Evolutionary conservation across 2,329 filamentous ascomycete genomes (phyloP).

Genomic region (Huntiella omanensis): DNA sequence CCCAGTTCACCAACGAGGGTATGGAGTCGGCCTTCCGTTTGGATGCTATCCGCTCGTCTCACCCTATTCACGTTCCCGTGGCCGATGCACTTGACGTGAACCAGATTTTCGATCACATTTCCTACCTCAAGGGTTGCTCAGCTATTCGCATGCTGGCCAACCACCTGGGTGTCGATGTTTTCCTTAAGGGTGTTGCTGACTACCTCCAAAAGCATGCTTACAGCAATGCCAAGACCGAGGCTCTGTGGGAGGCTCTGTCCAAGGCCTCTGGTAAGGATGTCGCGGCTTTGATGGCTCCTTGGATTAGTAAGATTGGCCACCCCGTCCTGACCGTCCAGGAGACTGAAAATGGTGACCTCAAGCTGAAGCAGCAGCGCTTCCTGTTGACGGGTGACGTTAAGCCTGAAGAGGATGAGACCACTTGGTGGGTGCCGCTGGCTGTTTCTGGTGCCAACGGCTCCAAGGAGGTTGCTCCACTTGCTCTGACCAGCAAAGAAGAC

Average conservation of each 20-base stretch:
- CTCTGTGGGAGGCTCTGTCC: conserved; percentile 76
- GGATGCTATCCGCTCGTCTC: conserved; percentile 76
- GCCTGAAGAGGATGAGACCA: conserved; percentile 74
- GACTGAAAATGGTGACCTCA: conserved; percentile 64
- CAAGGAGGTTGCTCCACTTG: conserved; percentile 41
- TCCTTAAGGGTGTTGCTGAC: conserved; percentile 73
- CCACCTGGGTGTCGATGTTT: conserved; percentile 72
- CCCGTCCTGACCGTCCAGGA: conserved; percentile 76
- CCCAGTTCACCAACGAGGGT: conserved; percentile 88
- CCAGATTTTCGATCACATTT: conserved; percentile 94
- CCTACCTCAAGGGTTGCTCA: conserved; percentile 89
- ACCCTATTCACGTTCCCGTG: conserved; percentile 91
- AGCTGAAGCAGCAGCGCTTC: conserved; percentile 73
- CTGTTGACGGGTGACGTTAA: conserved; percentile 80
- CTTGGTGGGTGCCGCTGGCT: conserved; percentile 88
- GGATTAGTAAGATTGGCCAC: conserved; percentile 92
- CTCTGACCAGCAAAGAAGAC: conserved; percentile 58
- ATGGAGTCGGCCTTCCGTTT: conserved; percentile 83
- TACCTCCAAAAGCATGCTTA: conserved; percentile 84
- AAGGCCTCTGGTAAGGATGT: conserved; percentile 80
- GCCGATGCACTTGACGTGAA: conserved; percentile 88
- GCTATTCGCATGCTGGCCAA: conserved; percentile 91
- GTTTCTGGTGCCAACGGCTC: conserved; percentile 57
- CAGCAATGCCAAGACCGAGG: conserved; percentile 75
- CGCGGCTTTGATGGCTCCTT: conserved; percentile 71